phyloP scores from a whole-genome alignment of 495 filamentous ascomycete species.

The Penicillium steckii region DNA sequence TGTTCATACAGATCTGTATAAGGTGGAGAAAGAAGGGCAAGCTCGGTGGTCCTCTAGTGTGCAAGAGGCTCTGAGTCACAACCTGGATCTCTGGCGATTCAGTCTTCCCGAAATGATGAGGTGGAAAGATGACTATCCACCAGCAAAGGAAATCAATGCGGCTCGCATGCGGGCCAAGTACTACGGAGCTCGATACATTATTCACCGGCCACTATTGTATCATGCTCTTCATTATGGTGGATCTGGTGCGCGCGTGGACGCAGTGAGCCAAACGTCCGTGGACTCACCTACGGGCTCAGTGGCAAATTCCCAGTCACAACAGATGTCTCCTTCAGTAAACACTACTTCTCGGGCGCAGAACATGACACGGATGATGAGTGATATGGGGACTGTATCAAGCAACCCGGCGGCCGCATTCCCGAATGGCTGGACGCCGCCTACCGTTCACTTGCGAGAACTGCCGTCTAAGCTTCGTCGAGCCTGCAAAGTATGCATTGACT shows the following conservation, averaged over 20 bases:
- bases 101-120: conserved; percentile 47
- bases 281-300: conserved; percentile 32
- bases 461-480: conserved; percentile 45
- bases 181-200: conserved; percentile 88
- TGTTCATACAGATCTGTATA: conserved; percentile 78
- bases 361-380: conserved; percentile 38
- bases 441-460: conserved; percentile 24
- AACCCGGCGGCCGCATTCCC: conserved; percentile 5
- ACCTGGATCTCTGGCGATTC: conserved; percentile 49
- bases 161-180: conserved; percentile 91
- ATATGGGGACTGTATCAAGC: conserved; percentile 28
- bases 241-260: conserved; percentile 21
- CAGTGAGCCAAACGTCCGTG: conserved; percentile 21
- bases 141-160: conserved; percentile 71
- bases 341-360: conserved; percentile 19
- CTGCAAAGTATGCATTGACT: conserved; percentile 61
- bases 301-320: conserved; percentile 31
- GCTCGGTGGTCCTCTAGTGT: conserved; percentile 32
- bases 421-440: conserved; percentile 15
- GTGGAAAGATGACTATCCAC: conserved; percentile 69
- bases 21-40: conserved; percentile 48
- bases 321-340: conserved; percentile 30
- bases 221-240: conserved; percentile 55
- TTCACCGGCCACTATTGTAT: conserved; percentile 78
- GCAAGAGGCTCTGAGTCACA: conserved; percentile 41